Evolutionary conservation across 345 rosid species (phyloP).

Genomic region (Citrus australasica): DNA sequence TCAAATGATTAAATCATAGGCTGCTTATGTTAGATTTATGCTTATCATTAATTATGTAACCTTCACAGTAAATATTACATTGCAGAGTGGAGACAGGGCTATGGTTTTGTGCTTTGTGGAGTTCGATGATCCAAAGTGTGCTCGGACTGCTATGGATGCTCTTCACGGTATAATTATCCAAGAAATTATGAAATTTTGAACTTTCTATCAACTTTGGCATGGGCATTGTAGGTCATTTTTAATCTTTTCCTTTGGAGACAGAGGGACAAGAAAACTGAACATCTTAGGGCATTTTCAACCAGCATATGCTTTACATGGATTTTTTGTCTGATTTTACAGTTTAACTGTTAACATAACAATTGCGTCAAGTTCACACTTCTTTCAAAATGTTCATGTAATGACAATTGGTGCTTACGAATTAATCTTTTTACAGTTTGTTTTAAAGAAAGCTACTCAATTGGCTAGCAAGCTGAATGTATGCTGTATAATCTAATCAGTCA

Average conservation of each 20-base stretch:
- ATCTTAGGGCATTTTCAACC: no score
- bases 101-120: constrained; percentile 58
- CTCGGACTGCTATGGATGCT: constrained; percentile 51
- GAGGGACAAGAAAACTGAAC: not conserved
- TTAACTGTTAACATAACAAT: not conserved
- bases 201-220: not conserved
- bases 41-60: not conserved
- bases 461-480: not conserved
- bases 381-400: not conserved
- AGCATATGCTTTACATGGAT: not conserved
- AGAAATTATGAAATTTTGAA: not conserved
- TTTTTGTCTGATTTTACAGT: not conserved
- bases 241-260: not conserved
- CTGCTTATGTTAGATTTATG: not conserved
- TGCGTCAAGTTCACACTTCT: not conserved
- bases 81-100: constrained; percentile 51
- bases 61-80: not conserved
- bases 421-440: not conserved
- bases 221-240: not conserved
- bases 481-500: not conserved
- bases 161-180: constrained; percentile 45
- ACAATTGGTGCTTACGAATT: not conserved
- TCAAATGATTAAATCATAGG: not conserved
- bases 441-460: not conserved
- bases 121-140: constrained; percentile 46